Conservation (phyloP, 257 asterid genomes). For the Capsicum baccatum region DNA sequence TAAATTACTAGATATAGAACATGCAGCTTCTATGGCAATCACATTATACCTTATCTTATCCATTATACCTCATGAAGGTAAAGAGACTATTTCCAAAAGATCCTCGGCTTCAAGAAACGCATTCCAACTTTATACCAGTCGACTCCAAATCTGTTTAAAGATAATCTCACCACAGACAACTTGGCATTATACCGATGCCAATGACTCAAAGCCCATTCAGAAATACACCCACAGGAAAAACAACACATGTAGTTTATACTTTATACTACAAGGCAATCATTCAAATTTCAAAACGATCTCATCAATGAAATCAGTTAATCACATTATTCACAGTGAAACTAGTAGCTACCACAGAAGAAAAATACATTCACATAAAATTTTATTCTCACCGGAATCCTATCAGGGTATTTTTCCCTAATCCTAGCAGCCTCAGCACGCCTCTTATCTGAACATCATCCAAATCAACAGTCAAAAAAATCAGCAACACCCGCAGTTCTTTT, state of each 20-base stretch:
- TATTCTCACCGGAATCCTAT: conserved; percentile 71
- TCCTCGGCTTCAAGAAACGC: no score
- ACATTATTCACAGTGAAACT: conserved; percentile 4
- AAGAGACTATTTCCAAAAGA: no score
- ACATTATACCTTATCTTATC: neutral
- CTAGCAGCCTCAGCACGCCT: conserved; percentile 77
- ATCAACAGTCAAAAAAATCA: conserved; percentile 17
- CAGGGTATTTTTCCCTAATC: conserved; percentile 75
- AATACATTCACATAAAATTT: conserved; percentile 2
- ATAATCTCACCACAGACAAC: neutral
- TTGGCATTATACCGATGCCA: neutral
- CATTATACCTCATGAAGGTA: neutral
- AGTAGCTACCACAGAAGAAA: neutral
- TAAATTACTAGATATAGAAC: neutral
- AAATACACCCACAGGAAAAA: neutral
- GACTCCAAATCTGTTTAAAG: neutral
- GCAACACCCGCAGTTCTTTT: neutral
- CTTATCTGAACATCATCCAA: conserved; percentile 48
- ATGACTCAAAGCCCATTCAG: neutral
- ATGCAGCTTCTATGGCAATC: neutral
- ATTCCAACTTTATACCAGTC: neutral
- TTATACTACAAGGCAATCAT: neutral
- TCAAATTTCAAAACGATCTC: neutral
- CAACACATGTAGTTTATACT: neutral
- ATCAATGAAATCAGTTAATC: neutral